These are phyloP conservation scores for Podila minutissima DNA, from an alignment of 192 early-diverging fungal genomes.

Conservation along the genomic window DNA sequence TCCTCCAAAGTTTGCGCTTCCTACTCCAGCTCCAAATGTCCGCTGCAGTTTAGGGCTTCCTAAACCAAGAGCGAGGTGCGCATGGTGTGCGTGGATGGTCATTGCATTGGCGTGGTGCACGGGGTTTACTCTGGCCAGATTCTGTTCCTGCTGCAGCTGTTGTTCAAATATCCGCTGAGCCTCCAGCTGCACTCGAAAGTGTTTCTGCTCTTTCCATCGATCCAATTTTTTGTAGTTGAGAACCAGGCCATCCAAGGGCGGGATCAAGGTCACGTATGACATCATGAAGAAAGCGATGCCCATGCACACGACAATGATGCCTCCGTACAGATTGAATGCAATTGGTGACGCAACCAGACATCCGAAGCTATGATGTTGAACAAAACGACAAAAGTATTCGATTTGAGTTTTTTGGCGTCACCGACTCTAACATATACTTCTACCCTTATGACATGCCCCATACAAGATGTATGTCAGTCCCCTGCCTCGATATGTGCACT, in stretches of 20 bases:
- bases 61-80: constrained; percentile 5
- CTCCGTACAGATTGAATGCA: constrained; percentile 43
- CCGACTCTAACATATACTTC: too few species aligned
- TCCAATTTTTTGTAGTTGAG: constrained; percentile 43
- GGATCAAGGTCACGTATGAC: constrained; percentile 40
- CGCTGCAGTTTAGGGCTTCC: constrained; percentile 28
- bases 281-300: constrained; percentile 41
- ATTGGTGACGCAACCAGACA: constrained; percentile 33
- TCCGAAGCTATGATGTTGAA: constrained; percentile 22
- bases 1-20: not conserved
- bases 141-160: constrained; percentile 47
- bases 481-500: constrained; percentile 50
- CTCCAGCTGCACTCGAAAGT: constrained; percentile 40
- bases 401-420: not conserved
- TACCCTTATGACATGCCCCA: not conserved
- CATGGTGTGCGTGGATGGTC: constrained; percentile 14
- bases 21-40: constrained; percentile 9
- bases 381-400: not conserved
- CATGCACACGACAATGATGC: constrained; percentile 48
- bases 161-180: constrained; percentile 48
- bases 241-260: constrained; percentile 34
- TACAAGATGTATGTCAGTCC: constrained; percentile 44
- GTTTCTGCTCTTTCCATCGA: constrained; percentile 48
- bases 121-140: constrained; percentile 20
- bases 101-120: constrained; percentile 28